phyloP scores from a whole-genome alignment of 257 asterid genomes.

The Solanum pinnatisectum region DNA sequence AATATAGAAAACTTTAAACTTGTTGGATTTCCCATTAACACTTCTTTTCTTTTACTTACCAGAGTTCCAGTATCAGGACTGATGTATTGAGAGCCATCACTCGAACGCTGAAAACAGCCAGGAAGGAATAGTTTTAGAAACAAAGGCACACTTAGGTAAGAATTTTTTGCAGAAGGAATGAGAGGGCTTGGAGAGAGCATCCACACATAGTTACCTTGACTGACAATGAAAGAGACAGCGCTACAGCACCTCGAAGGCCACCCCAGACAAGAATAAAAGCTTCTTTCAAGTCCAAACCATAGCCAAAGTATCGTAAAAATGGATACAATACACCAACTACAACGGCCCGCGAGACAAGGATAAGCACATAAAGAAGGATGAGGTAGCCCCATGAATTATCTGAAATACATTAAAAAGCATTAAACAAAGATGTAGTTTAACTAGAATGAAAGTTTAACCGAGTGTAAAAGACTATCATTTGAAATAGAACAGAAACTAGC shows the following conservation, averaged over 20 bases:
- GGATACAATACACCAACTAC: slow-evolving; percentile 79
- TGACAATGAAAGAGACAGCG: slow-evolving; percentile 74
- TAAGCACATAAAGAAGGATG: slow-evolving; percentile 66
- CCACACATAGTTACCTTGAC: slow-evolving; percentile 44
- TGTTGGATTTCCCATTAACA: neutral
- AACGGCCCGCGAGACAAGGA: slow-evolving; percentile 60
- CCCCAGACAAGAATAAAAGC: slow-evolving; percentile 86
- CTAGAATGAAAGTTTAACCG: neutral
- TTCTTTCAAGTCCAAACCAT: slow-evolving; percentile 92
- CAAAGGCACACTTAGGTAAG: neutral
- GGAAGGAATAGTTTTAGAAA: slow-evolving; percentile 9
- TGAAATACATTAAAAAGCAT: slow-evolving; percentile 26
- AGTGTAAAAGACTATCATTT: neutral
- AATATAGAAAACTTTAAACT: neutral
- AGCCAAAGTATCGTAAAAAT: slow-evolving; percentile 71
- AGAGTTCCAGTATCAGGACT: slow-evolving; percentile 77
- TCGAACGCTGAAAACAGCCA: slow-evolving; percentile 62
- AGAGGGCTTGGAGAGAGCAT: neutral
- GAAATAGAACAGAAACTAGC: neutral
- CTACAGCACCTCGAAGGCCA: slow-evolving; percentile 96
- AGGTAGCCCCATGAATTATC: slow-evolving; percentile 89
- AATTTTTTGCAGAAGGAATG: neutral
- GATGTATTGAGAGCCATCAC: slow-evolving; percentile 51
- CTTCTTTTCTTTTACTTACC: slow-evolving; percentile 34
- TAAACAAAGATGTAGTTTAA: neutral